phyloP scores from a whole-genome alignment of 176 grass and related monocot species.

The Oryza australiensis region DNA sequence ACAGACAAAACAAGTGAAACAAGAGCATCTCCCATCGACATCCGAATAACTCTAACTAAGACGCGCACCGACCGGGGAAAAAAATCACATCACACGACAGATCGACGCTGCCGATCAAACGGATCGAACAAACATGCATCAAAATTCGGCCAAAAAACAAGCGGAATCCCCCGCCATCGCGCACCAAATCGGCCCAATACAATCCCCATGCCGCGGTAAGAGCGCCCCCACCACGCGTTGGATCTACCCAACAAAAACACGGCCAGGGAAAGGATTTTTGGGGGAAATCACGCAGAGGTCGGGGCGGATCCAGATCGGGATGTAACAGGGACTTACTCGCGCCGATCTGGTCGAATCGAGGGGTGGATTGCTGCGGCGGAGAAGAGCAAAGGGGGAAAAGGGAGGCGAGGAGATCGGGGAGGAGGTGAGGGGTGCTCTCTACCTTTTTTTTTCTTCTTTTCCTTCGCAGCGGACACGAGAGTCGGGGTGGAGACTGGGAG shows the following conservation, averaged over 20 bases:
- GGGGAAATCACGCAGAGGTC: neutral
- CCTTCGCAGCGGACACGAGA: slow-evolving; percentile 16
- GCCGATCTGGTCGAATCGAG: slow-evolving; percentile 22
- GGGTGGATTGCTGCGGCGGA: neutral
- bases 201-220: neutral
- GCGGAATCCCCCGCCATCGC: neutral
- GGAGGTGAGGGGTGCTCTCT: neutral
- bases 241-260: neutral
- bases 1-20: neutral
- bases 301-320: slow-evolving; percentile 17
- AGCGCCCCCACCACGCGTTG: neutral
- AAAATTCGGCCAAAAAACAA: neutral
- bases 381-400: neutral
- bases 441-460: too few relatives aligned
- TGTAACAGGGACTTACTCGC: neutral
- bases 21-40: neutral
- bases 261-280: neutral
- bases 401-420: neutral
- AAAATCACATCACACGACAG: neutral
- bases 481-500: slow-evolving; percentile 6
- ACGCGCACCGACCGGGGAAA: neutral
- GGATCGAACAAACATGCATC: neutral
- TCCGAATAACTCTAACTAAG: neutral
- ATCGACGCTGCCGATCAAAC: neutral
- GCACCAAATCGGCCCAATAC: neutral